Evolutionary conservation across 345 rosid genomes (phyloP).

Genomic region (Lepidium africanum): DNA sequence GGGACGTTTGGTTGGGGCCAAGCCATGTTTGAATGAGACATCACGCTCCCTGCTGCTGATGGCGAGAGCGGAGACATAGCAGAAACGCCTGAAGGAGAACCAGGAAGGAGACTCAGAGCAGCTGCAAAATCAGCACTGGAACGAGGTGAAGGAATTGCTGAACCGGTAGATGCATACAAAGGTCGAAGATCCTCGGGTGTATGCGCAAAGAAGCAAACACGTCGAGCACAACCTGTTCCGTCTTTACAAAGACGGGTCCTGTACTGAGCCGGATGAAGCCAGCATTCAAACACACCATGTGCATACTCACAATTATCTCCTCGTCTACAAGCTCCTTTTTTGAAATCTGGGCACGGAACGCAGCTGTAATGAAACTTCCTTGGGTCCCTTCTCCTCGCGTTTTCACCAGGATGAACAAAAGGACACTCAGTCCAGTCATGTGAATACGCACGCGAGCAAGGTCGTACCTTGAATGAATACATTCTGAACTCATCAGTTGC

Average conservation of each 20-base stretch:
- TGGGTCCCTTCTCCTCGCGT: constrained; percentile 95
- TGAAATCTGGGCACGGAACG: constrained; percentile 91
- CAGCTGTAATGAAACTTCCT: constrained; percentile 96
- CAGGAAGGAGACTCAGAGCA: constrained; percentile 66
- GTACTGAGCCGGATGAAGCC: constrained; percentile 98
- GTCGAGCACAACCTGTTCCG: constrained; percentile 71
- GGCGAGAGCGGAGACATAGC: constrained; percentile 94
- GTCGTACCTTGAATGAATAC: constrained; percentile 93
- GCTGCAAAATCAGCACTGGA: constrained; percentile 71
- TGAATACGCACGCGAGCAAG: constrained; percentile 93
- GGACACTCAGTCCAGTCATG: constrained; percentile 99
- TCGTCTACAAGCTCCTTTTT: constrained; percentile 89
- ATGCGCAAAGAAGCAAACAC: constrained; percentile 97
- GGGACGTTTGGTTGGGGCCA: constrained; percentile 96
- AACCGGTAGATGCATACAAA: constrained; percentile 77
- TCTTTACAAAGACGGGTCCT: constrained; percentile 91
- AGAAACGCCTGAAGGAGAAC: constrained; percentile 72
- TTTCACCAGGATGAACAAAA: constrained; percentile 94
- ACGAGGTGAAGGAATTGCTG: constrained; percentile 88
- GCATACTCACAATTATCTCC: constrained; percentile 98
- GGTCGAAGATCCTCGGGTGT: constrained; percentile 87
- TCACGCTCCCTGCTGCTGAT: constrained; percentile 61
- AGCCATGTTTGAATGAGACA: constrained; percentile 56
- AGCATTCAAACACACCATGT: constrained; percentile 95
- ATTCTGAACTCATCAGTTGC: constrained; percentile 91